Conservation (phyloP, 2,329 filamentous ascomycete species). For the Aspergillus intermedius region DNA sequence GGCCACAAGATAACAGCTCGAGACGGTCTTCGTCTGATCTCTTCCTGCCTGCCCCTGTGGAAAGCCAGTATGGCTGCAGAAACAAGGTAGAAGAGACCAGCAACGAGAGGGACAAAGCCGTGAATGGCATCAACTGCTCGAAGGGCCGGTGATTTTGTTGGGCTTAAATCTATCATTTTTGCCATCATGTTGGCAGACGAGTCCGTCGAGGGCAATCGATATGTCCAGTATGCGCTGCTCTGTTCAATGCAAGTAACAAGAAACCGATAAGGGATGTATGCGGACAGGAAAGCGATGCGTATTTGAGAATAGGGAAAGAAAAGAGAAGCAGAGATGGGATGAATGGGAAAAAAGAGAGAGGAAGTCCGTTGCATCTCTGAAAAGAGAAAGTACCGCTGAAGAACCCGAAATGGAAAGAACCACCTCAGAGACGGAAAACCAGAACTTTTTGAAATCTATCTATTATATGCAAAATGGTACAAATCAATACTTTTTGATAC, state of each 20-base stretch:
- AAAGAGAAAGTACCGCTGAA: background rate
- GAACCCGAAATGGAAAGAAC: background rate
- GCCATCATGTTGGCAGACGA: background rate
- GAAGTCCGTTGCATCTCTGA: background rate
- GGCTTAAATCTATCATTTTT: background rate
- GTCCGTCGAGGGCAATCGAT: background rate
- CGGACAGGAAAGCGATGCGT: background rate
- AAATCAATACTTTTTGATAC: background rate
- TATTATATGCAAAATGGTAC: background rate
- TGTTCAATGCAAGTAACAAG: slow-evolving; percentile 1
- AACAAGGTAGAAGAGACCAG: slow-evolving; percentile 54
- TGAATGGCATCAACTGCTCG: slow-evolving; percentile 5
- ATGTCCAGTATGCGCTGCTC: background rate
- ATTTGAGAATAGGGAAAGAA: background rate
- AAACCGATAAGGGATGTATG: background rate
- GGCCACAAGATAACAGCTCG: slow-evolving; percentile 25
- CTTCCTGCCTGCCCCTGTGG: slow-evolving; percentile 21
- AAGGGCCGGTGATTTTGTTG: background rate
- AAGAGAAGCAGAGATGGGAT: background rate
- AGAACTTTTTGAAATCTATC: slow-evolving; percentile 1
- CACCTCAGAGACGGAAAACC: background rate
- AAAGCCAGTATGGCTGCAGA: slow-evolving; percentile 30
- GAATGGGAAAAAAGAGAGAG: background rate
- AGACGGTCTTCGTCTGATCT: slow-evolving; percentile 40
- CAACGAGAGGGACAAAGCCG: slow-evolving; percentile 38